A percentile compares a stretch with the other conserved stretches of the same genome.
Evolutionary conservation across 2,329 filamentous ascomycete species (phyloP).

Genomic region (Hypocrella siamensis): DNA sequence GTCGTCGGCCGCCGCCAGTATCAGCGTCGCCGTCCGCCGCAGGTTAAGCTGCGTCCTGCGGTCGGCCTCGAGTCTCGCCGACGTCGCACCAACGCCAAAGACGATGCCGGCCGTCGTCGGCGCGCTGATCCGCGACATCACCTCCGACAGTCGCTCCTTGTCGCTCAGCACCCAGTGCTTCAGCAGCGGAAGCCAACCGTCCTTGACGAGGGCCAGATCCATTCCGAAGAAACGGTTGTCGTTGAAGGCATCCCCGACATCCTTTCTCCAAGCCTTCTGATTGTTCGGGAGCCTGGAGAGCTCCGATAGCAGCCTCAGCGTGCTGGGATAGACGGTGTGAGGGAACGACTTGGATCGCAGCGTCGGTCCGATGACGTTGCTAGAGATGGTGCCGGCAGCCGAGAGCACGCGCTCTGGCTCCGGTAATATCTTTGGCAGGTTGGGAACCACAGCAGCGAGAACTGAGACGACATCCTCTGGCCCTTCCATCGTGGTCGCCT

Average conservation of each 20-base stretch:
- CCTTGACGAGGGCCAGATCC: conserved; percentile 45
- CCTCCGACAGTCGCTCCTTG: conserved; percentile 74
- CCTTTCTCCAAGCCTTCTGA: conserved; percentile 85
- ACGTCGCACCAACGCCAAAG: conserved; percentile 93
- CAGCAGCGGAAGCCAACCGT: conserved; percentile 69
- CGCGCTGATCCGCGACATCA: conserved; percentile 62
- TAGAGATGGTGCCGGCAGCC: conserved; percentile 66
- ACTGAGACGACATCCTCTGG: conserved; percentile 68
- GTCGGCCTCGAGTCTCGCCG: conserved; percentile 87
- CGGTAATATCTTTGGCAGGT: conserved; percentile 66
- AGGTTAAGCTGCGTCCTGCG: conserved; percentile 83
- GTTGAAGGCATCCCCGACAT: conserved; percentile 82
- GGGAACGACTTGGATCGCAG: conserved; percentile 79
- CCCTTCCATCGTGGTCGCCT: conserved; percentile 14
- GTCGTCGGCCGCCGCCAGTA: conserved; percentile 64
- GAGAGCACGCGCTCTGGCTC: conserved; percentile 71
- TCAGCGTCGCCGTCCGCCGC: conserved; percentile 62
- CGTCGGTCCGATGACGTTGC: conserved; percentile 66
- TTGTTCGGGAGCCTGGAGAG: conserved; percentile 63
- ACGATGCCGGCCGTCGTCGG: conserved; percentile 92
- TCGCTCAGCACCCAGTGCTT: conserved; percentile 74
- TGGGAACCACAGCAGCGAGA: conserved; percentile 62
- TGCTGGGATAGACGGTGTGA: conserved; percentile 59
- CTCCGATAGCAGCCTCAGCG: conserved; percentile 59
- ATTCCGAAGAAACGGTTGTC: conserved; percentile 75